Percentiles rank a stretch among this genome's conserved stretches.
Conservation (phyloP, 495 filamentous ascomycete genomes). For the Hypoxylon crocopeplum region DNA sequence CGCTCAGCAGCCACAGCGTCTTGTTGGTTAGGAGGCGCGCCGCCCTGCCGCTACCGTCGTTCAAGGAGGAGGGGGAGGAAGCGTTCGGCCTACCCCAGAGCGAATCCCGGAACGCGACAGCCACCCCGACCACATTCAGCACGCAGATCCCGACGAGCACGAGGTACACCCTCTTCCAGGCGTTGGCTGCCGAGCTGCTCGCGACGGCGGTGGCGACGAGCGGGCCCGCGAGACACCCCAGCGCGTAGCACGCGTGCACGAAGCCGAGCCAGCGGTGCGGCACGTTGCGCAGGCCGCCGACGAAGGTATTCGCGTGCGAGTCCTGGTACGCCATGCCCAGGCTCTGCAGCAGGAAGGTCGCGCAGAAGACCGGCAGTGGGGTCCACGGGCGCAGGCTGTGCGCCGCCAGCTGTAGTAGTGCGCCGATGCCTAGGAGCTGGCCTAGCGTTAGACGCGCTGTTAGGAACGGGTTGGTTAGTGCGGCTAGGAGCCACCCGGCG, state of each 20-base stretch:
- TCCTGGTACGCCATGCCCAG: slow-evolving; percentile 62
- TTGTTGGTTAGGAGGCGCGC: slow-evolving; percentile 34
- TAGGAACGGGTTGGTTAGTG: slow-evolving; percentile 56
- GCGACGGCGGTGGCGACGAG: slow-evolving; percentile 59
- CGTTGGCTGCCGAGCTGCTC: slow-evolving; percentile 21
- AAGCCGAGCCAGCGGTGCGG: slow-evolving; percentile 63
- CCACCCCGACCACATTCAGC: slow-evolving; percentile 46
- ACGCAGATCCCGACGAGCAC: slow-evolving; percentile 51
- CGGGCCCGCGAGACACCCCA: slow-evolving; percentile 58
- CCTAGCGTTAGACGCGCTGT: slow-evolving; percentile 52
- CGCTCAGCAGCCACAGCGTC: slow-evolving; percentile 55
- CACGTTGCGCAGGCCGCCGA: slow-evolving; percentile 50
- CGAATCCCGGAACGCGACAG: slow-evolving; percentile 45
- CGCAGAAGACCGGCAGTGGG: slow-evolving; percentile 54
- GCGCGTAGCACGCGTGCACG: slow-evolving; percentile 63
- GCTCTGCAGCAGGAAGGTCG: slow-evolving; percentile 56
- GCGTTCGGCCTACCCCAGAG: slow-evolving; percentile 28
- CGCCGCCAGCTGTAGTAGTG: slow-evolving; percentile 53
- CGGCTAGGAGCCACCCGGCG: slow-evolving; percentile 57
- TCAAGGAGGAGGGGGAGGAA: no score
- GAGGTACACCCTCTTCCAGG: slow-evolving; percentile 55
- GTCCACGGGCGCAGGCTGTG: slow-evolving; percentile 57
- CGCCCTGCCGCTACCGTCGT: no score
- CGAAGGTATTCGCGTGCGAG: slow-evolving; percentile 60
- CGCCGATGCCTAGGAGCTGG: slow-evolving; percentile 56